These are phyloP conservation scores for Solanum pimpinellifolium DNA, from an alignment of 257 asterid genomes.

Conservation along the genomic window DNA sequence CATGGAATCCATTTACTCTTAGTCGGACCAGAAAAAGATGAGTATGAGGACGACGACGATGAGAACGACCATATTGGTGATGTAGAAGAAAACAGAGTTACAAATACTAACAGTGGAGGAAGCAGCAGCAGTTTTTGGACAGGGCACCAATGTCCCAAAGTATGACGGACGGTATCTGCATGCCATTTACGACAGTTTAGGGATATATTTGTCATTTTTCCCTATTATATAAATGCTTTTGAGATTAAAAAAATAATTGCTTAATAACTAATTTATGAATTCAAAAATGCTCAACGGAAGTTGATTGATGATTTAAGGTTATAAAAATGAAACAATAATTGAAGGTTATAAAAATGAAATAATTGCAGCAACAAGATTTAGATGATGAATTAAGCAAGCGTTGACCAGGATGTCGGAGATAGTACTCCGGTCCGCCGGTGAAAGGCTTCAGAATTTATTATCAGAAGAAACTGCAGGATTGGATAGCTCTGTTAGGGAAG, in stretches of 20 bases:
- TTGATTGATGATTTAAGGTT: too few relatives aligned
- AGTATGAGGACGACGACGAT: neutral
- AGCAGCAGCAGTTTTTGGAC: neutral
- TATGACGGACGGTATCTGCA: too few relatives aligned
- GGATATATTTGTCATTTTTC: too few relatives aligned
- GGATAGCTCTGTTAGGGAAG: neutral
- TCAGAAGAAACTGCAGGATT: neutral
- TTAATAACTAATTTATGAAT: too few relatives aligned
- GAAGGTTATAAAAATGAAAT: neutral
- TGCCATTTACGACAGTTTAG: accelerated
- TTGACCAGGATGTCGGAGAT: neutral
- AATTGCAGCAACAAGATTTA: too few relatives aligned
- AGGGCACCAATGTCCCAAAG: too few relatives aligned
- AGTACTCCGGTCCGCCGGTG: neutral
- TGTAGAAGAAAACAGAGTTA: neutral
- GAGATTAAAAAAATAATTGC: too few relatives aligned
- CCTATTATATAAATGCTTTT: too few relatives aligned
- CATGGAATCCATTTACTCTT: slow-evolving; percentile 7
- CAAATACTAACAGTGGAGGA: neutral
- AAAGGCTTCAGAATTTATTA: neutral
- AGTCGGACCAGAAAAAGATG: neutral
- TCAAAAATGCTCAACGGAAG: neutral
- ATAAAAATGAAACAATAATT: too few relatives aligned
- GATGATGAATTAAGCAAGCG: neutral
- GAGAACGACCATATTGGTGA: neutral